phyloP scores from a whole-genome alignment of 257 asterid species.

The Gentiana dahurica region DNA sequence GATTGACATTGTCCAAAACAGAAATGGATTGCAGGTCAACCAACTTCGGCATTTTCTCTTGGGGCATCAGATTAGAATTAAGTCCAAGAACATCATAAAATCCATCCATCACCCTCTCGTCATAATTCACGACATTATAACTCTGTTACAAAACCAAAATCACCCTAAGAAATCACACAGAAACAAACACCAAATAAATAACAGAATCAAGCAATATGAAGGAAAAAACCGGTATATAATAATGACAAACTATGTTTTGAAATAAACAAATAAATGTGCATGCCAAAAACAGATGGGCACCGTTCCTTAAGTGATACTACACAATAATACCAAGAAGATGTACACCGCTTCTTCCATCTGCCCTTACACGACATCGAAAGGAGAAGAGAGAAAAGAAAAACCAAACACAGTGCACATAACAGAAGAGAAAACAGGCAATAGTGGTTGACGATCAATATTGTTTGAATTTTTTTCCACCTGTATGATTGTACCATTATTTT shows the following conservation, averaged over 20 bases:
- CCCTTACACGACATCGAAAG: too few relatives aligned
- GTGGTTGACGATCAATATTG: too few relatives aligned
- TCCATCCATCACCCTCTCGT: slow-evolving; percentile 83
- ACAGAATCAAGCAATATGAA: background rate
- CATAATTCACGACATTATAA: slow-evolving; percentile 72
- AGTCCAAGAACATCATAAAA: slow-evolving; percentile 87
- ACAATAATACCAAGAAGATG: too few relatives aligned
- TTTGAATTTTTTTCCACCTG: too few relatives aligned
- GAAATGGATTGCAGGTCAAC: slow-evolving; percentile 61
- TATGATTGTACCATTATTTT: too few relatives aligned
- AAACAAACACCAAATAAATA: slow-evolving; percentile 9
- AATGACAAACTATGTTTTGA: background rate
- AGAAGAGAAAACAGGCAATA: too few relatives aligned
- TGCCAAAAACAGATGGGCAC: background rate
- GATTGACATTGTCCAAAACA: slow-evolving; percentile 41
- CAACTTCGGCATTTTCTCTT: slow-evolving; percentile 67
- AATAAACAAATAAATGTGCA: background rate
- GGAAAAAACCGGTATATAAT: too few relatives aligned
- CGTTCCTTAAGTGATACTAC: too few relatives aligned
- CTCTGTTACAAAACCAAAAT: slow-evolving; percentile 32
- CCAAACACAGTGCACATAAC: too few relatives aligned
- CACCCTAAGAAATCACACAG: background rate
- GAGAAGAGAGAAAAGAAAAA: too few relatives aligned
- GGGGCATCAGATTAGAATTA: slow-evolving; percentile 46
- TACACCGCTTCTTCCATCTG: too few relatives aligned